Evolutionary conservation across 2,329 filamentous ascomycete genomes (phyloP).

Genomic region (Aspergillus unguis): DNA sequence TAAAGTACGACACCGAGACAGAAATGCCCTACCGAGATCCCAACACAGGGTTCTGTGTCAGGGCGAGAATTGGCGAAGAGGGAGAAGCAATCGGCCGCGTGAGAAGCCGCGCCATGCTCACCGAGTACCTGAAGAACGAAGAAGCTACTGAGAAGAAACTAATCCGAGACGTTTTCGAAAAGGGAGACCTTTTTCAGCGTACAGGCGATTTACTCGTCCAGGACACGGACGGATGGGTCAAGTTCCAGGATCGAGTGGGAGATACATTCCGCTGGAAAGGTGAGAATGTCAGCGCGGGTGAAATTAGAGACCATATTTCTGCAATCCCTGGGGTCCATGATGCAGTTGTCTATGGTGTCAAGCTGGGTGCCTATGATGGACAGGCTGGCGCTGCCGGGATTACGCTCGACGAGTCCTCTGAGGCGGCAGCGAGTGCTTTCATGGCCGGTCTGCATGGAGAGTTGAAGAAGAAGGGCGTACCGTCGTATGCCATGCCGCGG

Average conservation of each 20-base stretch:
- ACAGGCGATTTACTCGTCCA: constrained; percentile 46
- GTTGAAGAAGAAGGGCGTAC: constrained; percentile 45
- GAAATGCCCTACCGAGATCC: constrained; percentile 44
- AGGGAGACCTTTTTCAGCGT: constrained; percentile 46
- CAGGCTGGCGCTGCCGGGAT: constrained; percentile 49
- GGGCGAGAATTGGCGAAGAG: constrained; percentile 37
- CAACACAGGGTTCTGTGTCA: constrained; percentile 44
- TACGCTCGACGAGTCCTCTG: constrained; percentile 36
- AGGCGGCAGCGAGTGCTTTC: constrained; percentile 31
- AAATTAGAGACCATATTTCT: constrained; percentile 46
- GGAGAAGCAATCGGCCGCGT: constrained; percentile 48
- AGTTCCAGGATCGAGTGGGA: constrained; percentile 45
- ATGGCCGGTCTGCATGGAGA: constrained; percentile 37
- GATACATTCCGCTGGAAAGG: constrained; percentile 42
- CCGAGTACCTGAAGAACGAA: constrained; percentile 42
- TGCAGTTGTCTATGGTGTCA: constrained; percentile 46
- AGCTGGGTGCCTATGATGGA: constrained; percentile 45
- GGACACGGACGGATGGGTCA: constrained; percentile 43
- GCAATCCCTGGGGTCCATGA: constrained; percentile 41
- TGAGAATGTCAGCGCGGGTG: constrained; percentile 48
- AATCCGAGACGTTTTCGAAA: constrained; percentile 43
- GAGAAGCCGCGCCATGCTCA: constrained; percentile 37
- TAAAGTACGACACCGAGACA: constrained; percentile 42
- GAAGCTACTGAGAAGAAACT: constrained; percentile 46
- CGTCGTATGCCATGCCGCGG: constrained; percentile 46